Evolutionary conservation across 306 rosid species (phyloP), one percentile per base, ranked within the genome.

Genomic region (Vigna radiata): DNA sequence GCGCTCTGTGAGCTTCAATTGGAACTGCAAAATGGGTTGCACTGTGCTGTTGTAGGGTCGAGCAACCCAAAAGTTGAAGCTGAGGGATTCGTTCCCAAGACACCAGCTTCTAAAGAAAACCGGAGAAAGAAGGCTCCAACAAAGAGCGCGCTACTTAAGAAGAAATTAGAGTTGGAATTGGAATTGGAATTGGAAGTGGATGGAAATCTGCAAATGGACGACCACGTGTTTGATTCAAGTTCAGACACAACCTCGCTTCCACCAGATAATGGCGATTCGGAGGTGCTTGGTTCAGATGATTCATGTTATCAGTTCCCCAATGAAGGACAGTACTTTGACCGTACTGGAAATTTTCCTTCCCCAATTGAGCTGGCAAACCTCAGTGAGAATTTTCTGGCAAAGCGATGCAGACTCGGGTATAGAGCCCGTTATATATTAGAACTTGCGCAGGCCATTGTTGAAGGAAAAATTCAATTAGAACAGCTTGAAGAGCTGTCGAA

Each of bases 401-500:
- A 81, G 48, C 72, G 87, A 64, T 85, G 91, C 81, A 78, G 77
- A 18, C 91, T 88, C 6, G 91, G 91, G 17, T 88, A 88, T 31
- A 78, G 91, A 76, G 91, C 86, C 33, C 18, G 71, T 58, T 81
- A 85, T 52, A 76, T 85, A 62, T 36, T 81, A 73, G 82, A 83
- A 80, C 86, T 88, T 50, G 87, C 86, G 46, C 73, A 31, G 58
- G 81, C 79, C 37, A 81, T 88, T 56, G 81, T 75, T 48, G 85
- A 88, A 77, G 91, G 82, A 2, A 81, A 77, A 70, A 68, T 88
- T 78, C 89, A 81, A 37, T 73, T 85, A 17, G 27, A 41, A 75
- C 72, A 78, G 18, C 72, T 88, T 70, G 91, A 88, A 72, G 87
- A 83, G 62, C 81, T 69, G 70, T 76, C 82, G 36, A 50, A 69